Evolutionary conservation across 305 asterid species (phyloP), one percentile per base, ranked within the genome.

Genomic region (Stenogyne calaminthoides): DNA sequence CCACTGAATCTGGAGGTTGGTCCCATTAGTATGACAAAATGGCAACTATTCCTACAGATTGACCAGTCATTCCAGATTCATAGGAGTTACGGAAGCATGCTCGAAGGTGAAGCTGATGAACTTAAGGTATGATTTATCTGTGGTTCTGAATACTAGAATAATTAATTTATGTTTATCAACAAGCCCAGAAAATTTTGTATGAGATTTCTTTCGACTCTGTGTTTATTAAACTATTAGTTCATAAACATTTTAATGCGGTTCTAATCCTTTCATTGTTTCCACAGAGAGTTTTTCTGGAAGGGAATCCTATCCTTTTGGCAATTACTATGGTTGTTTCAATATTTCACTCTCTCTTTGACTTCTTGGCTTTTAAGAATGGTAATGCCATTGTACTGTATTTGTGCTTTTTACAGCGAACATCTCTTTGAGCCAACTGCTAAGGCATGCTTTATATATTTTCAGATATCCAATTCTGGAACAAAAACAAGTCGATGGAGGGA

Each of bases 391-490:
- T 73, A 34, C 39, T 75, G 34, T 64, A 68, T 58, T 56, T 42
- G 16, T 64, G 70, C 64, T 25, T 36, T 61, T 18, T 72, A 22
- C 18, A 42, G 7, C 57, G 64, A 64, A 44, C 63, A 66, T 76
- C 73, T 67, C 69, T 62, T 32, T 77, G 56, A 51, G 54, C 44
- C 72, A 36, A 22, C 67, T 51, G 11, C 52, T 71, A 52, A 47
- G 70, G 34, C 29, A 22, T 63, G 71, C 8, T 42, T 5, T 12
- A 15, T 34, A 57, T 81, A 67, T 74, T 52, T 80, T 76, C 93
- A 94, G 99, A 95, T 79, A 95, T 95, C 73, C 99, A 95, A 81
- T 95, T 95, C 74, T 95, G 99, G 99, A 95, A 95, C 83, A 95
- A 95, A 84, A 95, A 95, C 88, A 95, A 95, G 84, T 92, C 99